Evolutionary conservation across 176 grass and related monocot species (phyloP), one percentile per base, ranked within the genome.

Genomic region (Lolium multiflorum): DNA sequence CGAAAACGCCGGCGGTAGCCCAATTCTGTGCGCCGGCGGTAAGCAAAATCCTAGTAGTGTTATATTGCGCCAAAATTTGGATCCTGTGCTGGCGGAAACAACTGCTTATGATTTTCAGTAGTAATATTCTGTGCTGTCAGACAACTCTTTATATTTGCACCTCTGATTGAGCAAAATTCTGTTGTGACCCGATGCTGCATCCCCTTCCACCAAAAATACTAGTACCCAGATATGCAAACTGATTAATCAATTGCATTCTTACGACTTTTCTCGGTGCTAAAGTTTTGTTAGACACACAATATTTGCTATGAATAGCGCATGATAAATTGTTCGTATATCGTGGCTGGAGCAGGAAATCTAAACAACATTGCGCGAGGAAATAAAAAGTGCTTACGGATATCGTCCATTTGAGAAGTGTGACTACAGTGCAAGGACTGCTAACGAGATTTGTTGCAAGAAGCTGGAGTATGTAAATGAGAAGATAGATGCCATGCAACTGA

Each of bases 371-470:
- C 92, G 92, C 2, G 97, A 94, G 60, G 97, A 96, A 85, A 98
- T 98, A 71, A 98, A 88, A 82, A 91, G 93, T 74, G 91, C 93
- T 37, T 96, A 90, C 15, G 97, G 94, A 75, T 96, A 98, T 70
- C 90, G 87, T 20, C 97, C 97, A 26, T 96, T 98, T 87, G 93
- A 98, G 85, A 98, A 98, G 77, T 98, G 86, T 38, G 94, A 96
- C 58, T 98, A 98, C 87, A 91, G 79, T 22, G 83, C 97, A 54
- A 98, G 93, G 88, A 96, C 92, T 58, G 82, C 97, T 87, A 98
- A 96, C 55, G 94, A 98, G 80, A 98, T 98, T 59, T 96, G 92
- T 18, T 88, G 75, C 18, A 96, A 96, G 77, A 98, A 94, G 71
- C 84, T 98, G 78, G 88, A 98, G 79, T 93, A 94, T 86, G 61